Evolutionary conservation across 2,329 filamentous ascomycete species (phyloP).

Genomic region (Aspergillus spinulosporus): DNA sequence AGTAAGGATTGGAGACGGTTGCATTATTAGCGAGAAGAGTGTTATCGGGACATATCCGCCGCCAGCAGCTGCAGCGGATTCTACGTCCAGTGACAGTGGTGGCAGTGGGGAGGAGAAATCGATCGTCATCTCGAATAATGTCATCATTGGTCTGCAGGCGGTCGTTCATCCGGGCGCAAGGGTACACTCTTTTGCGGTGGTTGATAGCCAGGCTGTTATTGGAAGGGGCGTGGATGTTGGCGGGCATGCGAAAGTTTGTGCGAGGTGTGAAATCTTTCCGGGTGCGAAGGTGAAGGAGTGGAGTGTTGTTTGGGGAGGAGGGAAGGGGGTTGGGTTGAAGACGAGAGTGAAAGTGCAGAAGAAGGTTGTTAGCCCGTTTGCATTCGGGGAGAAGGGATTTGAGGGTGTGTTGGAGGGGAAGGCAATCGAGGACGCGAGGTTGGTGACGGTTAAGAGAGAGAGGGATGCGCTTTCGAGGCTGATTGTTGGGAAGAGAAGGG

Average conservation of each 20-base stretch:
- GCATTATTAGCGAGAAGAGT: slow-evolving; percentile 72
- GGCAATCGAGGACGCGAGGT: slow-evolving; percentile 62
- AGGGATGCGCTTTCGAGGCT: slow-evolving; percentile 67
- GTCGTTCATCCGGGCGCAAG: slow-evolving; percentile 41
- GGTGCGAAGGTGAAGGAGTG: slow-evolving; percentile 63
- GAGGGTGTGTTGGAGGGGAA: slow-evolving; percentile 51
- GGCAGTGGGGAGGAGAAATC: slow-evolving; percentile 13
- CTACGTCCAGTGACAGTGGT: not conserved
- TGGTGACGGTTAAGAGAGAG: slow-evolving; percentile 65
- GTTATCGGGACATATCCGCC: slow-evolving; percentile 52
- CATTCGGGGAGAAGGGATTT: slow-evolving; percentile 14
- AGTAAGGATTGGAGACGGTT: slow-evolving; percentile 76
- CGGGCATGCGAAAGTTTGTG: slow-evolving; percentile 69
- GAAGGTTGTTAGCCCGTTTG: slow-evolving; percentile 15
- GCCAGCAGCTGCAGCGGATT: slow-evolving; percentile 38
- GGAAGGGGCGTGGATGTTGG: slow-evolving; percentile 36
- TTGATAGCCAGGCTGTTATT: slow-evolving; percentile 50
- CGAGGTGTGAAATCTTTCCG: slow-evolving; percentile 60
- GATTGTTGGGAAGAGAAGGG: slow-evolving; percentile 47
- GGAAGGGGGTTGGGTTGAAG: slow-evolving; percentile 42
- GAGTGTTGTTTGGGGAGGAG: slow-evolving; percentile 69
- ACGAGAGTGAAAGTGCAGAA: slow-evolving; percentile 30
- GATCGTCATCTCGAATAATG: slow-evolving; percentile 40
- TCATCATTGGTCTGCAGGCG: slow-evolving; percentile 41
- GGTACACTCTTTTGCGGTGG: slow-evolving; percentile 38